Evolutionary conservation across 768 basidiomycete species (phyloP).

Genomic region (Trametes punicea): DNA sequence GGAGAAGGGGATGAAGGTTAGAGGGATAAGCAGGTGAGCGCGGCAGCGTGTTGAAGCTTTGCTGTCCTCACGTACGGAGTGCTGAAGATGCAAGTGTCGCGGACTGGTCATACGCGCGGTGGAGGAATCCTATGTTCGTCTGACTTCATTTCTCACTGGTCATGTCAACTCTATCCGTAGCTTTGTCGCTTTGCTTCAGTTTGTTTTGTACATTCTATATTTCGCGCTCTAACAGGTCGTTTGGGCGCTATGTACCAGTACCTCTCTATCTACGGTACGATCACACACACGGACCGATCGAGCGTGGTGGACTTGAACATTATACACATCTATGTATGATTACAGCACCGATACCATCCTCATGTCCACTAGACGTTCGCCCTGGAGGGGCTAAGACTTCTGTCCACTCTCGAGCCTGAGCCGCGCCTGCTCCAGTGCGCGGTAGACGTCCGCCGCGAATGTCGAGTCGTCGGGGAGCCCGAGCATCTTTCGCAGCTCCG

Average conservation of each 20-base stretch:
- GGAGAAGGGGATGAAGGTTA: slow-evolving; percentile 16
- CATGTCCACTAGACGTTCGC: background rate
- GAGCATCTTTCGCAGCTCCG: slow-evolving; percentile 45
- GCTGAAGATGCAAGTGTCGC: background rate
- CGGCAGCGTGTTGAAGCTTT: background rate
- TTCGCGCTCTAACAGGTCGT: background rate
- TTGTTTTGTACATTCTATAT: slow-evolving; percentile 2
- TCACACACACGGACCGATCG: too few relatives aligned
- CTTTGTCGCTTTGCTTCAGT: background rate
- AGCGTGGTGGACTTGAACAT: background rate
- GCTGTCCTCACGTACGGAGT: background rate
- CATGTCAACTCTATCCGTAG: background rate
- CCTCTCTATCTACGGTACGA: background rate
- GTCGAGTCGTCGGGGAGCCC: slow-evolving; percentile 40
- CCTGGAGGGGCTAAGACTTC: background rate
- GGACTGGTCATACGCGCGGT: background rate
- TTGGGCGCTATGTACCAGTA: background rate
- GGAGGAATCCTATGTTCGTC: background rate
- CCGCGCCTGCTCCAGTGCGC: slow-evolving; percentile 61
- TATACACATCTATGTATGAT: background rate
- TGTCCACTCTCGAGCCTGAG: slow-evolving; percentile 26
- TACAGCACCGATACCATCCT: background rate
- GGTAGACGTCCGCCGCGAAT: slow-evolving; percentile 48
- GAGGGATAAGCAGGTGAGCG: slow-evolving; percentile 14
- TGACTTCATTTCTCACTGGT: background rate